Evolutionary conservation across 1,139 yeast species (phyloP), one percentile per base, ranked within the genome.

Genomic region (Lodderomyces theae): DNA sequence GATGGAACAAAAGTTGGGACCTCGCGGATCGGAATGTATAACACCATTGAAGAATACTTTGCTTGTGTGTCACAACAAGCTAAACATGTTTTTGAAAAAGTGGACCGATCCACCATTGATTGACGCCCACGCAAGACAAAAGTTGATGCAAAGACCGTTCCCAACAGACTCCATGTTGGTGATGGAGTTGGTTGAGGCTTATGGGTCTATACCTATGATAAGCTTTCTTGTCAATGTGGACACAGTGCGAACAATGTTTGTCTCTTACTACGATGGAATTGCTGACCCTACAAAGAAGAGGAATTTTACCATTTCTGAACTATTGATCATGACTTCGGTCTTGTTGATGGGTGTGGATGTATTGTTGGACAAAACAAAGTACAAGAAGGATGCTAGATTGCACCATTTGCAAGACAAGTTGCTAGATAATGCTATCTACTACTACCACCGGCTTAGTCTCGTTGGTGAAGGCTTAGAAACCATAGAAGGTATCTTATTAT

Each of bases 391-490:
- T 21, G n/a, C 26, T 29, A 24, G 23, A 8, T 46, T 60, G 28
- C 25, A 44, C 9, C 46, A 45, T 2, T 46, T 66, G 31, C 69
- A 64, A 40, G 54, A 57, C 9, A 46, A 50, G 3, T 50, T 63
- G 24, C 54, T 65, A 41, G 54, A 59, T n/a, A 64, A 69, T 53
- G 61, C 77, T 0, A 56, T 78, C 7, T 71, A 57, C 48, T 79
- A 74, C 53, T 79, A 73, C 49, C 74, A 71, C 42, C 61, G 76
- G 41, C 54, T 77, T 1, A 59, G 70, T 5, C 64, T 77, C 2
- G 52, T 77, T 21, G 67, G 77, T 43, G 82, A 77, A 44, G 82
- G 82, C 1, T 39, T 78, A 0, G 60, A 60, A 33, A 68, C 80
- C 1, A 60, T 82, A 15, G 74, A 73, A 45, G 82, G 77, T 0